These are phyloP conservation scores for Eimeria maxima DNA, from an alignment of 169 alveolate genomes.

Conservation along the genomic window DNA sequence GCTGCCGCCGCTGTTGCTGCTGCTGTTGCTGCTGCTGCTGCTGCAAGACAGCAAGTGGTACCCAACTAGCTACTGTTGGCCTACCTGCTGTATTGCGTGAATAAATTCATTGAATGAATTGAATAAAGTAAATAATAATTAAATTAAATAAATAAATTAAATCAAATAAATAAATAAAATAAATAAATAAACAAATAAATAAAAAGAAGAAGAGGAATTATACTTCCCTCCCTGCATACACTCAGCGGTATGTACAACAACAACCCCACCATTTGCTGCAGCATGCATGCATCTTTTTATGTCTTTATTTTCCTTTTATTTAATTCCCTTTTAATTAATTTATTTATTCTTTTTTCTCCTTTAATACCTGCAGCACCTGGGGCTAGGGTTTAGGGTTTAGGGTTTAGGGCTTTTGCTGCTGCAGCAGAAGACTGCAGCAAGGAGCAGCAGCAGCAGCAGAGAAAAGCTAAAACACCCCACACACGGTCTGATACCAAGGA, in stretches of 20 bases:
- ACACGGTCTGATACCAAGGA: neutral
- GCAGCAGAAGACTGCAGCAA: neutral
- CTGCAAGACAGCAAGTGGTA: neutral
- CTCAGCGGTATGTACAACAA: neutral
- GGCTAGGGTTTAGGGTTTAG: neutral
- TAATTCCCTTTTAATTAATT: neutral
- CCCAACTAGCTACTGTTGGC: too few species aligned
- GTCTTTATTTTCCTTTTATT: neutral
- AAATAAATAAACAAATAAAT: too few species aligned
- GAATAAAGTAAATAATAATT: too few species aligned
- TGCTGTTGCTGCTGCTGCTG: neutral
- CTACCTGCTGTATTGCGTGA: too few species aligned
- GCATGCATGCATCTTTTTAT: neutral
- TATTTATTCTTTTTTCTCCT: neutral
- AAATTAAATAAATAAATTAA: too few species aligned
- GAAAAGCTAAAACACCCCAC: neutral
- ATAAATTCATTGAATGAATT: too few species aligned
- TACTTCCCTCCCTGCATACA: neutral
- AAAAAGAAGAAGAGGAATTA: neutral
- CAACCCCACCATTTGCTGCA: neutral
- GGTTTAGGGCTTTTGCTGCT: neutral
- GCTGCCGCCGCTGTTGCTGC: constrained; percentile 4
- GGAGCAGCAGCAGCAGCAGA: neutral
- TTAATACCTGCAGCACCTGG: neutral
- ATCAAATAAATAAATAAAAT: too few species aligned